phyloP scores from a whole-genome alignment of 805 yeast species.

The Metschnikowia arizonensis region DNA sequence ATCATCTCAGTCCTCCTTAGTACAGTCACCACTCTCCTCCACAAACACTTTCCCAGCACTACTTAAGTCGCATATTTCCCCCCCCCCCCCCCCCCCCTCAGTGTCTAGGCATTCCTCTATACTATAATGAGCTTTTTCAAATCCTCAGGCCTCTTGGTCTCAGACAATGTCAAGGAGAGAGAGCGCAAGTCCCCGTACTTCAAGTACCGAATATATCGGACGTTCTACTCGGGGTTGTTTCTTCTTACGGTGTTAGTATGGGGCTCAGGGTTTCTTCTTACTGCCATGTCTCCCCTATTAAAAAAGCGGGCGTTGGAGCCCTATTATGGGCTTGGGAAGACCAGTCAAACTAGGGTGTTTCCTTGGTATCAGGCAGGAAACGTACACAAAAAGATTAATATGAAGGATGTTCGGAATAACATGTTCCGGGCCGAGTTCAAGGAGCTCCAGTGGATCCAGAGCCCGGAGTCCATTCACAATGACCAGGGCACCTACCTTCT shows the following conservation, averaged over 20 bases:
- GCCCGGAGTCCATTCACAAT: slow-evolving; percentile 43
- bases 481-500: slow-evolving; percentile 67
- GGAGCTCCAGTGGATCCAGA: slow-evolving; percentile 66
- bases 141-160: neutral
- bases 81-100: too few species aligned
- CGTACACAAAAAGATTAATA: slow-evolving; percentile 25
- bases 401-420: slow-evolving; percentile 44
- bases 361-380: slow-evolving; percentile 11
- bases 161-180: neutral
- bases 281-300: slow-evolving; percentile 10
- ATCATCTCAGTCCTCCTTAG: neutral
- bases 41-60: neutral
- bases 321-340: neutral
- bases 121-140: neutral
- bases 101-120: neutral
- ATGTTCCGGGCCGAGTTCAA: slow-evolving; percentile 51
- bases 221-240: slow-evolving; percentile 12
- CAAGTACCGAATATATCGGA: slow-evolving; percentile 9
- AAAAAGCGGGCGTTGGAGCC: neutral
- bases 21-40: neutral
- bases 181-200: slow-evolving; percentile 12
- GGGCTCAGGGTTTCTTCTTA: slow-evolving; percentile 33
- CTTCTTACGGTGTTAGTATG: slow-evolving; percentile 31
- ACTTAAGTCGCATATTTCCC: neutral
- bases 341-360: slow-evolving; percentile 4